These are phyloP conservation scores for Arthrinium phaeospermum DNA, from an alignment of 2,329 filamentous ascomycete genomes.

Conservation along the genomic window DNA sequence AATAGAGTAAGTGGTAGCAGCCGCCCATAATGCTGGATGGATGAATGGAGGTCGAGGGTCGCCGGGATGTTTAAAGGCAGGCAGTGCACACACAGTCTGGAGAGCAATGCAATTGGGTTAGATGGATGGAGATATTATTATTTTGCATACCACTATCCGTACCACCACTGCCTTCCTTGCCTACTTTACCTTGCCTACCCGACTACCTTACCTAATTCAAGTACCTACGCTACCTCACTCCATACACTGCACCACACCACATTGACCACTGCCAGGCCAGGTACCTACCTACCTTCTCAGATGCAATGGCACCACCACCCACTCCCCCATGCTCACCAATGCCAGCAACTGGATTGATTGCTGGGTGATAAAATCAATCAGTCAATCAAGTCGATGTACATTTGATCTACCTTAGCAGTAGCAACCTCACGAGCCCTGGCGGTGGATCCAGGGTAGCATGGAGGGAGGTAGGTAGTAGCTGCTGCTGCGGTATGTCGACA, in stretches of 20 bases:
- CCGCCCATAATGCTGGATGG: constrained; percentile 1
- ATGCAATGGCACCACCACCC: not conserved
- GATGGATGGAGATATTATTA: not conserved
- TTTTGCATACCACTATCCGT: not conserved
- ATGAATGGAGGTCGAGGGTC: not conserved
- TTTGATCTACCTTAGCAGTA: not conserved
- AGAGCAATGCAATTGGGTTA: constrained; percentile 2
- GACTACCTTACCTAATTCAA: constrained; percentile 3
- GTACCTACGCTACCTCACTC: not conserved
- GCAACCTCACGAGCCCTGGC: not conserved
- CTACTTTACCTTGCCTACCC: not conserved
- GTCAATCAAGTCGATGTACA: not conserved
- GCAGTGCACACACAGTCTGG: constrained; percentile 6
- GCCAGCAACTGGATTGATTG: not conserved
- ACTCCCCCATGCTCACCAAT: not conserved
- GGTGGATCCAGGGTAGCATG: constrained; percentile 2
- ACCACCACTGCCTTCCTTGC: not conserved
- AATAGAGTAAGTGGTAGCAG: not conserved
- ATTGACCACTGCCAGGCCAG: not conserved
- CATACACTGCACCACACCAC: not conserved
- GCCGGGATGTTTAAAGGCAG: constrained; percentile 5
- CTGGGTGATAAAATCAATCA: not conserved
- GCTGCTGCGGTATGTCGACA: constrained; percentile 6
- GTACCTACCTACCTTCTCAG: not conserved
- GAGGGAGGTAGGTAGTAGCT: not conserved